Evolutionary conservation across 1,284 basidiomycete genomes (phyloP).

Genomic region (Ustilago hordei): DNA sequence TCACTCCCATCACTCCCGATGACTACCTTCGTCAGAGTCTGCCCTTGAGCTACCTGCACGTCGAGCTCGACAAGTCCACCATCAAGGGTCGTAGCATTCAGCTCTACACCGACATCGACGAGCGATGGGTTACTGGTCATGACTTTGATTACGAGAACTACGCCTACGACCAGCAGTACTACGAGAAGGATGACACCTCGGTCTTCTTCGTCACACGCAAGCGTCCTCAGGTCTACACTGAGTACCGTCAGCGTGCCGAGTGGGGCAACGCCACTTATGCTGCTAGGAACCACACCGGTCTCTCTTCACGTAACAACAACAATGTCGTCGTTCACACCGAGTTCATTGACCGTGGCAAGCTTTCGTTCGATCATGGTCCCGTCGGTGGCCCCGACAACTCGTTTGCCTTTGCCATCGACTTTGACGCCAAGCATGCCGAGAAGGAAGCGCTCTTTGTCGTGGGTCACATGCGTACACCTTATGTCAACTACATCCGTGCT

Average conservation of each 20-base stretch:
- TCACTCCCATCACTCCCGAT: slow-evolving; percentile 64
- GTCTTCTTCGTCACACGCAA: slow-evolving; percentile 59
- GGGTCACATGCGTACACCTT: slow-evolving; percentile 61
- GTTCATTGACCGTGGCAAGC: slow-evolving; percentile 57
- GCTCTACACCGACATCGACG: slow-evolving; percentile 62
- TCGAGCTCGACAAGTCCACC: slow-evolving; percentile 53
- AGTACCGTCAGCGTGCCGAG: slow-evolving; percentile 67
- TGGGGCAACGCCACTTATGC: slow-evolving; percentile 66
- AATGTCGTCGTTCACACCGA: slow-evolving; percentile 61
- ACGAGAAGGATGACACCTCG: slow-evolving; percentile 49
- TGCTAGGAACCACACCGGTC: slow-evolving; percentile 54
- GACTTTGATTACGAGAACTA: slow-evolving; percentile 63
- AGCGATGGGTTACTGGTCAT: slow-evolving; percentile 66
- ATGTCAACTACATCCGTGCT: slow-evolving; percentile 62
- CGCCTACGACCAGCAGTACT: slow-evolving; percentile 54
- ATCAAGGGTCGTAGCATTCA: slow-evolving; percentile 52
- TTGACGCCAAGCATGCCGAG: slow-evolving; percentile 52
- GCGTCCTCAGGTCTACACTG: slow-evolving; percentile 59
- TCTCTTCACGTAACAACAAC: slow-evolving; percentile 63
- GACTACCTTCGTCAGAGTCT: slow-evolving; percentile 66
- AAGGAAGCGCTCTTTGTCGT: slow-evolving; percentile 61
- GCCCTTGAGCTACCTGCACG: slow-evolving; percentile 65
- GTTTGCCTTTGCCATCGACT: slow-evolving; percentile 64
- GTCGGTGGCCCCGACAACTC: slow-evolving; percentile 64
- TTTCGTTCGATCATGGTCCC: slow-evolving; percentile 57